A percentile compares a stretch with the other conserved stretches of the same genome.
These are phyloP conservation scores for Tricholoma hemisulphureum DNA, from an alignment of 768 basidiomycete species.

Conservation along the genomic window DNA sequence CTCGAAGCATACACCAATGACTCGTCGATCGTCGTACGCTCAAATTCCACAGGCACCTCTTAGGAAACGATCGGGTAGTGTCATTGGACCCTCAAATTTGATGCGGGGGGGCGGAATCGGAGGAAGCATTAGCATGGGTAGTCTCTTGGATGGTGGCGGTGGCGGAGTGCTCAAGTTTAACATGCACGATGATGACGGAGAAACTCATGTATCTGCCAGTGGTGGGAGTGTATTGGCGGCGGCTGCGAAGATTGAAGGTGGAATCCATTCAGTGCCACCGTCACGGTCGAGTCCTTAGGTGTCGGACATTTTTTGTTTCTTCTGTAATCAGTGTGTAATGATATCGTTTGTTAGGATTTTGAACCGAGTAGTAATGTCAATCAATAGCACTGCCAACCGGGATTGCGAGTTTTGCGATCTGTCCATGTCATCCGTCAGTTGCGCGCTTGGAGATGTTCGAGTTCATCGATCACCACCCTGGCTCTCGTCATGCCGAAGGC, in stretches of 20 bases:
- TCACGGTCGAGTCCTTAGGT: conserved; percentile 13
- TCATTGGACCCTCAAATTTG: conserved; percentile 16
- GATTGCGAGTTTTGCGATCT: too few species aligned
- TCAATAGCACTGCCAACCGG: too few species aligned
- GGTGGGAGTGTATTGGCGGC: conserved; percentile 25
- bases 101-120: conserved; percentile 17
- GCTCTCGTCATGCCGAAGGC: too few species aligned
- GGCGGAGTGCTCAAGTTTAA: conserved; percentile 24
- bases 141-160: conserved; percentile 15
- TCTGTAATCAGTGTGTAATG: neutral
- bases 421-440: too few species aligned
- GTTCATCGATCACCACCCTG: too few species aligned
- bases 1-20: conserved; percentile 16
- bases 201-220: conserved; percentile 6
- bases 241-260: conserved; percentile 30
- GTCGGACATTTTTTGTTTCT: neutral
- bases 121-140: conserved; percentile 22
- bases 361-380: too few species aligned
- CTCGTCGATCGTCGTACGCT: conserved; percentile 25
- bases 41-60: conserved; percentile 25
- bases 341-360: neutral
- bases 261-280: conserved; percentile 1
- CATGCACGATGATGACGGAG: conserved; percentile 4
- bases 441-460: too few species aligned
- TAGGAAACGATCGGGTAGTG: conserved; percentile 33